Evolutionary conservation across 371 early-diverging fungal genomes (phyloP).

Genomic region (Mortierella sp.): DNA sequence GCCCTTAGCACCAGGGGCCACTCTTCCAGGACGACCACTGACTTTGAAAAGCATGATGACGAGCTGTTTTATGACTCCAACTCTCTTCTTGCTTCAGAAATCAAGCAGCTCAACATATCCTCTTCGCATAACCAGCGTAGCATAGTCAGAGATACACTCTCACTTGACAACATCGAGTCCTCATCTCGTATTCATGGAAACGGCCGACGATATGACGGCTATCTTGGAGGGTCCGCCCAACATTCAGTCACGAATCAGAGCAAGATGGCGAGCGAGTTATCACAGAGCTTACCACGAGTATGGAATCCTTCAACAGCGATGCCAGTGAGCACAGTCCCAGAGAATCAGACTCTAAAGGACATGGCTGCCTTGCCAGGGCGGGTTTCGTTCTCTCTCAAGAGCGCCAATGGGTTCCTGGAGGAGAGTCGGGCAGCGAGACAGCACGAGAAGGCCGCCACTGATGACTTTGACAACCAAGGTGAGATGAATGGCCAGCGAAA

Average conservation of each 20-base stretch:
- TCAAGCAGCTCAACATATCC: constrained; percentile 32
- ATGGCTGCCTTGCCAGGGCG: constrained; percentile 15
- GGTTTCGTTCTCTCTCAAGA: constrained; percentile 52
- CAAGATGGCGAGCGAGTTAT: constrained; percentile 34
- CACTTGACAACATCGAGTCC: constrained; percentile 29
- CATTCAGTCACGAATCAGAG: constrained; percentile 27
- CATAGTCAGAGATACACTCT: constrained; percentile 27
- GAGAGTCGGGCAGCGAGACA: constrained; percentile 42
- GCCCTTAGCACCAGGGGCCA: constrained; percentile 20
- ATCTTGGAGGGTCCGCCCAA: constrained; percentile 23
- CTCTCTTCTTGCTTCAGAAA: constrained; percentile 27
- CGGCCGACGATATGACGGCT: constrained; percentile 31
- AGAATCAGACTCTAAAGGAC: constrained; percentile 29
- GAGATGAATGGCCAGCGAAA: constrained; percentile 14
- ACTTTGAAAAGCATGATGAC: constrained; percentile 69
- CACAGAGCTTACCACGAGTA: constrained; percentile 45
- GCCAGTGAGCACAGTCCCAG: constrained; percentile 22
- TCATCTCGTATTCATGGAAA: neutral
- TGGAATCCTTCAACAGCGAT: constrained; percentile 26
- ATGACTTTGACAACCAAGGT: constrained; percentile 21
- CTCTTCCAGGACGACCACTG: constrained; percentile 27
- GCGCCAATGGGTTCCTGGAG: constrained; percentile 43
- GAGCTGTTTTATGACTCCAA: constrained; percentile 56
- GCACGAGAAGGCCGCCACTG: constrained; percentile 15
- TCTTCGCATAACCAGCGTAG: constrained; percentile 10